A percentile compares a stretch with the other conserved stretches of the same genome.
Conservation (phyloP, 768 basidiomycete genomes). For the Gloeophyllum trabeum region DNA sequence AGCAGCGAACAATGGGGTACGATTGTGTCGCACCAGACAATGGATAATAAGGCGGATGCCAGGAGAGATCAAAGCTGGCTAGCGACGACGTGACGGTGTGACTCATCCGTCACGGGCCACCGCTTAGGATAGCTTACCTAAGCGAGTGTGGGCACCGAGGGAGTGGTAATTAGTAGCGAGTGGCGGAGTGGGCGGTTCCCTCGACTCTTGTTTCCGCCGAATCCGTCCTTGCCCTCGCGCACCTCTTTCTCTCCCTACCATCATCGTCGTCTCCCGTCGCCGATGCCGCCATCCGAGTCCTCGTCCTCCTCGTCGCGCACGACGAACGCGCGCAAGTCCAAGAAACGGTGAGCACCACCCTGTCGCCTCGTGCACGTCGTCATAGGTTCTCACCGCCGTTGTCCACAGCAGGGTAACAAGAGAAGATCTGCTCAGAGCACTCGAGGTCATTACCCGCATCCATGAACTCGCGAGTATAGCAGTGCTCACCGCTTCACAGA, state of each 20-base stretch:
- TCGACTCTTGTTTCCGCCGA: neutral
- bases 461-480: constrained; percentile 1
- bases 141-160: too few species aligned
- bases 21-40: too few species aligned
- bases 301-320: constrained; percentile 17
- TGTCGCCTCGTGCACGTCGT: constrained; percentile 11
- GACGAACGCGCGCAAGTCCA: constrained; percentile 13
- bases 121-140: too few species aligned
- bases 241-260: constrained; percentile 27
- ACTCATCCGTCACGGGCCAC: too few species aligned
- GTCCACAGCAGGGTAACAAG: constrained; percentile 13
- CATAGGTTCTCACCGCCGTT: constrained; percentile 5
- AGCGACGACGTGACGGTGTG: too few species aligned
- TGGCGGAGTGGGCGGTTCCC: neutral
- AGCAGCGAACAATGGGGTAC: too few species aligned
- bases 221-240: constrained; percentile 10
- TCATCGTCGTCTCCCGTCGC: constrained; percentile 15
- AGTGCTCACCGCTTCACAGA: constrained; percentile 18
- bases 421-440: constrained; percentile 23
- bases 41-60: too few species aligned
- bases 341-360: constrained; percentile 21
- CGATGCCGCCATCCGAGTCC: constrained; percentile 19
- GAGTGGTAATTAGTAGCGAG: neutral
- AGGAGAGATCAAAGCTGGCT: too few species aligned
- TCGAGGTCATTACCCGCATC: constrained; percentile 21